Evolutionary conservation across 2,329 filamentous ascomycete genomes (phyloP).

Genomic region (Colletotrichum nymphaeae): DNA sequence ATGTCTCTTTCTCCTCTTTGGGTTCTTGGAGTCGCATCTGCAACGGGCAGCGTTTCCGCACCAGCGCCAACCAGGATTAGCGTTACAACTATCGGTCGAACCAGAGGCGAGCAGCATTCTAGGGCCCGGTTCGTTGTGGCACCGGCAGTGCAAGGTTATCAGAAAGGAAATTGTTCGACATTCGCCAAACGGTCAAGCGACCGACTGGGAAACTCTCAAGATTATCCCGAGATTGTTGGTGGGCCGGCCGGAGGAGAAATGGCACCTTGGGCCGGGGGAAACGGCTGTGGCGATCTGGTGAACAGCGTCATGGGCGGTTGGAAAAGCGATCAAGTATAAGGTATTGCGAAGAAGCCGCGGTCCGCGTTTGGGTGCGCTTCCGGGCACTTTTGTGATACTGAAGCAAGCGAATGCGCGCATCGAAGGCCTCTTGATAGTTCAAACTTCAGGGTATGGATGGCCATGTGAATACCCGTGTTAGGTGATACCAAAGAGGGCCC

Average conservation of each 20-base stretch:
- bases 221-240: constrained; percentile 33
- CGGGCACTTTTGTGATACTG: background rate
- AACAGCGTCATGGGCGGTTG: background rate
- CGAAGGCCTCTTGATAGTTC: background rate
- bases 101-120: constrained; percentile 10
- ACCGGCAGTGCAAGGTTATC: constrained; percentile 26
- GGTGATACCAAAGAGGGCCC: background rate
- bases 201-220: constrained; percentile 25
- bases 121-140: constrained; percentile 17
- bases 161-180: constrained; percentile 25
- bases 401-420: background rate
- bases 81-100: constrained; percentile 32
- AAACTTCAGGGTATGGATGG: too few species aligned
- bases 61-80: constrained; percentile 30
- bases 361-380: background rate
- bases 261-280: constrained; percentile 1
- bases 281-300: background rate
- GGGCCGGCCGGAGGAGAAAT: constrained; percentile 9
- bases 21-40: constrained; percentile 30
- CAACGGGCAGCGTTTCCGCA: constrained; percentile 35
- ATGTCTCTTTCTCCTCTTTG: constrained; percentile 31
- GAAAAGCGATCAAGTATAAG: background rate
- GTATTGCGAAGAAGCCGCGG: background rate
- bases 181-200: background rate
- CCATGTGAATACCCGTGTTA: background rate